Conservation (phyloP, 2,329 filamentous ascomycete species). For the Stemphylium vesicarium region DNA sequence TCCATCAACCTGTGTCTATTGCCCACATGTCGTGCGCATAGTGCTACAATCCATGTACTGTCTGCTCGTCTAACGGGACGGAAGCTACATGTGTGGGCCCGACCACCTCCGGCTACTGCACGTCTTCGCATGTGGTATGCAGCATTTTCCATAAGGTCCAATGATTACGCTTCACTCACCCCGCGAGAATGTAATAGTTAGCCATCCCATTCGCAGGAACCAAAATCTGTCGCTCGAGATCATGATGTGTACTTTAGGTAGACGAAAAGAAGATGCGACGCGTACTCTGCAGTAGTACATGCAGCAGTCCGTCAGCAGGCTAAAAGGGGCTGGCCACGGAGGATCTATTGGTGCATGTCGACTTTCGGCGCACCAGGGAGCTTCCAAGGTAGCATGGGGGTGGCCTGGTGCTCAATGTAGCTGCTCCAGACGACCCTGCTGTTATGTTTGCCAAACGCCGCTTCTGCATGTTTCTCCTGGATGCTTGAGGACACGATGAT, state of each 20-base stretch:
- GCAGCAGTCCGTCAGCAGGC: slow-evolving; percentile 1
- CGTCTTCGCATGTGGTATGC: slow-evolving; percentile 1
- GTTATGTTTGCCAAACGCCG: not conserved
- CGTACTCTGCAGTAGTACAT: not conserved
- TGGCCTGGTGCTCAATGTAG: no score
- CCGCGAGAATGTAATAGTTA: not conserved
- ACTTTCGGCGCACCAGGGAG: not conserved
- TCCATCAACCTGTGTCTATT: not conserved
- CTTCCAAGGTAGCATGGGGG: not conserved
- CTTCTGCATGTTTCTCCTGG: not conserved
- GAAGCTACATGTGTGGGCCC: slow-evolving; percentile 4
- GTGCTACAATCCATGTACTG: not conserved
- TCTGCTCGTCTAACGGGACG: not conserved
- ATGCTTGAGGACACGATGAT: not conserved
- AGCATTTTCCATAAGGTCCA: not conserved
- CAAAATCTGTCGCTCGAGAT: not conserved
- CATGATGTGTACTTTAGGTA: not conserved
- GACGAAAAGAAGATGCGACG: not conserved
- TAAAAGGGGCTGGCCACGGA: not conserved
- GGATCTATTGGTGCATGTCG: not conserved
- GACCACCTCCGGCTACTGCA: not conserved
- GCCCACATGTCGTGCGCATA: not conserved
- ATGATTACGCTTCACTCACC: not conserved
- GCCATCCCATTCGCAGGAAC: not conserved
- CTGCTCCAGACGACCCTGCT: not conserved